Percentiles rank a stretch among this genome's conserved stretches.
phyloP scores from a whole-genome alignment of 305 asterid genomes.

The Stenogyne calaminthoides region DNA sequence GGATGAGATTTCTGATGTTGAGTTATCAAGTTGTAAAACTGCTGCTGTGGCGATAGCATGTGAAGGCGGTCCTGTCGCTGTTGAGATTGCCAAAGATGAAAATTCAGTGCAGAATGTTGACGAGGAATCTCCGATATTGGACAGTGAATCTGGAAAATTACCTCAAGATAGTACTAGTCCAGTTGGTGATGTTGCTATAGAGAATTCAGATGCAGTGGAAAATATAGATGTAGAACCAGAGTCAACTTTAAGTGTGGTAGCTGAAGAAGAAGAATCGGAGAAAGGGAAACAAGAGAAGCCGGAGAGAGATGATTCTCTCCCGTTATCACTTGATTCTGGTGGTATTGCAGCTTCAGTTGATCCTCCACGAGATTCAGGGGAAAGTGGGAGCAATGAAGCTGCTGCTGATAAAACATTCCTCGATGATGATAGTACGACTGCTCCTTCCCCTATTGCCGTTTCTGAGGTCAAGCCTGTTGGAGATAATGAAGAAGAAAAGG shows the following conservation, averaged over 20 bases:
- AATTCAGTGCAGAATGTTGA: slow-evolving; percentile 16
- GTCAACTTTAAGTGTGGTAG: slow-evolving; percentile 22
- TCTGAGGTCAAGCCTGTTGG: background rate
- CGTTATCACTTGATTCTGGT: background rate
- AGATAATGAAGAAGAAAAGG: slow-evolving; percentile 27
- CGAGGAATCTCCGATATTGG: slow-evolving; percentile 17
- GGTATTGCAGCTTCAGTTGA: slow-evolving; percentile 17
- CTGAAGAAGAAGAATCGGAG: slow-evolving; percentile 24
- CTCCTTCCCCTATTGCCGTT: background rate
- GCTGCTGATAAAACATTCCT: slow-evolving; percentile 16
- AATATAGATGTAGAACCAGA: slow-evolving; percentile 30
- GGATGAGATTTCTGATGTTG: slow-evolving; percentile 22
- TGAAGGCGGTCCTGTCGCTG: slow-evolving; percentile 26
- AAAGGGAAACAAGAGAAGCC: slow-evolving; percentile 5
- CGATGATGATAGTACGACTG: slow-evolving; percentile 16
- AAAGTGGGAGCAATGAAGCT: slow-evolving; percentile 1
- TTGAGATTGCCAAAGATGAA: slow-evolving; percentile 32
- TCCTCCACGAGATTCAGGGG: background rate
- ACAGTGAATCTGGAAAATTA: slow-evolving; percentile 24
- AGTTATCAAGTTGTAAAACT: slow-evolving; percentile 21
- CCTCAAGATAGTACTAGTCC: slow-evolving; percentile 19
- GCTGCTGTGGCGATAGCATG: slow-evolving; percentile 14
- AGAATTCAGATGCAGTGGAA: slow-evolving; percentile 23
- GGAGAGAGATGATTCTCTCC: slow-evolving; percentile 23
- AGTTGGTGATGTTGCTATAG: slow-evolving; percentile 28